A percentile compares a stretch with the other conserved stretches of the same genome.
Evolutionary conservation across 1,139 yeast species (phyloP).

Genomic region (Oligophagozyma castellii): DNA sequence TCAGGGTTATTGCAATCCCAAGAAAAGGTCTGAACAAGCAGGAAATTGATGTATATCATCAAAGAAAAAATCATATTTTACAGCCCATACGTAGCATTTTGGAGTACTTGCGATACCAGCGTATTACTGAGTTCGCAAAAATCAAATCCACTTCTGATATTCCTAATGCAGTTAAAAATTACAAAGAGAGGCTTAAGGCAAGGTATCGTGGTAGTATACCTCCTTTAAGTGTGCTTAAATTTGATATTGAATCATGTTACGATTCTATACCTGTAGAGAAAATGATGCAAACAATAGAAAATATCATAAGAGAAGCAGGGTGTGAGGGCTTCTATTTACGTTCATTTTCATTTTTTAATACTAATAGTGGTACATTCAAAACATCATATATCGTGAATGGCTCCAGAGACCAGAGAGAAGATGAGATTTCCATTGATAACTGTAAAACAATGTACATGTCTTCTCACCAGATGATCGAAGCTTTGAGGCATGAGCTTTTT

Average conservation of each 20-base stretch:
- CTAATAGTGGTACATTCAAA: constrained; percentile 9
- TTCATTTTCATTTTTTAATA: constrained; percentile 8
- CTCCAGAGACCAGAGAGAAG: constrained; percentile 2
- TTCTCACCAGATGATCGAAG: constrained; percentile 22
- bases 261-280: constrained; percentile 52
- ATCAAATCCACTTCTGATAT: constrained; percentile 27
- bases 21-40: constrained; percentile 16
- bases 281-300: constrained; percentile 25
- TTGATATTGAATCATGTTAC: constrained; percentile 70
- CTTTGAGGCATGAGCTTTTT: constrained; percentile 30
- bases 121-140: constrained; percentile 14
- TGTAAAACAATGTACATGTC: constrained; percentile 15
- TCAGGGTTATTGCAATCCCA: constrained; percentile 51
- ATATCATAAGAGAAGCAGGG: constrained; percentile 8
- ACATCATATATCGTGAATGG: constrained; percentile 14
- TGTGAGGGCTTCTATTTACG: constrained; percentile 13
- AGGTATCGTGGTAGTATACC: constrained; percentile 23
- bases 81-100: constrained; percentile 29
- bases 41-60: constrained; percentile 21
- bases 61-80: constrained; percentile 21
- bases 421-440: constrained; percentile 13
- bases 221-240: constrained; percentile 41
- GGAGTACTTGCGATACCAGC: constrained; percentile 16
- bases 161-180: constrained; percentile 22
- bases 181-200: constrained; percentile 16